Conservation (phyloP, 139 green algal genomes). For the Chlamydomonas schloesseri region DNA sequence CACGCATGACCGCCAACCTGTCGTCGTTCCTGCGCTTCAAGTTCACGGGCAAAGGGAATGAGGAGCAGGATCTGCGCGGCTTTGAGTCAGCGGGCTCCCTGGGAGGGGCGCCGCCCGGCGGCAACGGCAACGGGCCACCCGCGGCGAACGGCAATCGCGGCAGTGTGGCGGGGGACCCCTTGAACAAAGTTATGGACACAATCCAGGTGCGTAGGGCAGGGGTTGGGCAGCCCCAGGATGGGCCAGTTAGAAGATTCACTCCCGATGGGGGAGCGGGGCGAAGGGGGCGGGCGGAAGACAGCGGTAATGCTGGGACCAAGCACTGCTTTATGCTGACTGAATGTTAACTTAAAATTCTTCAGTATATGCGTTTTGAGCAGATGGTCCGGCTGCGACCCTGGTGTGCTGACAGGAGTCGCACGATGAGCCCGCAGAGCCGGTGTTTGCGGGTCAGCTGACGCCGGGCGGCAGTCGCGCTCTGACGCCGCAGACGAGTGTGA, state of each 20-base stretch:
- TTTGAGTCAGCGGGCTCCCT: conserved; percentile 36
- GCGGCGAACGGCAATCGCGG: not conserved
- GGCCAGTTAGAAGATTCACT: too few species aligned
- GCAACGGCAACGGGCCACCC: not conserved
- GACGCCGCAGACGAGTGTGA: conserved; percentile 23
- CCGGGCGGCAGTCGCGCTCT: conserved; percentile 1
- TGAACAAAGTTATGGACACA: conserved; percentile 48
- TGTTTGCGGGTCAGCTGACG: not conserved
- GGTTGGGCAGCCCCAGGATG: too few species aligned
- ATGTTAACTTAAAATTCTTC: too few species aligned
- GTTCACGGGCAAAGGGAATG: conserved; percentile 48
- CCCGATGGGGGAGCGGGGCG: too few species aligned
- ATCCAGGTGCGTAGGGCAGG: conserved; percentile 49
- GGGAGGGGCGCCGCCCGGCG: not conserved
- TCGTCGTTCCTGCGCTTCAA: conserved; percentile 62
- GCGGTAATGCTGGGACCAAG: too few species aligned
- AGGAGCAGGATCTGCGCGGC: conserved; percentile 71
- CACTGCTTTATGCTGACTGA: too few species aligned
- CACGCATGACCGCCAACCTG: conserved; percentile 53
- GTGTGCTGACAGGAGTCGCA: conserved; percentile 59
- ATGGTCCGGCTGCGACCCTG: too few species aligned
- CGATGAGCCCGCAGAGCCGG: conserved; percentile 42
- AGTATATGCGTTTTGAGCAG: too few species aligned
- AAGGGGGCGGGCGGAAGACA: too few species aligned
- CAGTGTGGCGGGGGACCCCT: not conserved